Evolutionary conservation across 2,329 filamentous ascomycete genomes (phyloP), one percentile per base, ranked within the genome.

Genomic region (Zymoseptoria passerinii): DNA sequence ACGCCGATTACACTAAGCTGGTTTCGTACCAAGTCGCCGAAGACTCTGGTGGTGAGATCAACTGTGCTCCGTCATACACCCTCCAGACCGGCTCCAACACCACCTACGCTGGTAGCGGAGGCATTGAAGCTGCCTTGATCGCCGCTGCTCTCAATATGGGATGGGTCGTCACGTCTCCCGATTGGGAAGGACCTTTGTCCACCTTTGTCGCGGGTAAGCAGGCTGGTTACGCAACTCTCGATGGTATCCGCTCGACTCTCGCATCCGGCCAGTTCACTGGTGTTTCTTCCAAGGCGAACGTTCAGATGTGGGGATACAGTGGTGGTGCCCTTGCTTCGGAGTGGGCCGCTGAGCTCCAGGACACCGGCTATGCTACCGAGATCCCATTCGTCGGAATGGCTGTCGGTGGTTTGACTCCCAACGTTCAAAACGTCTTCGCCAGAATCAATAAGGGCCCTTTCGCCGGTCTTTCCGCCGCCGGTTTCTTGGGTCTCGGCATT

Each of bases 311-410:
- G 79, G 81, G 81, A 0, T 83, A 83, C 63, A 81, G 77, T 0
- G 81, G 81, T 4, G 81, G 81, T 6, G 75, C 76, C 1, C 60
- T 83, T n/a, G 79, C 80, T 0, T 76, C 71, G 2, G 78, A 77
- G 35, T 80, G 75, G 72, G 69, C 68, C 8, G 61, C 63, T 9
- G 67, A 69, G 53, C 61, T 70, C 8, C 61, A 67, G 44, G 50
- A 50, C 8, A 50, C 62, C 2, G 52, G 54, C 8, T 71, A 71
- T 49, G 69, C 69, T 4, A 63, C 68, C 2, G 69, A 71, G 40
- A 57, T 71, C 29, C 48, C 61, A 4, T 67, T 72, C 52, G 60
- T 60, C 4, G 72, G 71, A 19, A 61, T 66, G 4, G 70, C 70
- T 1, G 53, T 70, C 2, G 71, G 71, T 23, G 72, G 71, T 13